phyloP scores from a whole-genome alignment of 2,329 filamentous ascomycete species.

The Septoria petroselini region DNA sequence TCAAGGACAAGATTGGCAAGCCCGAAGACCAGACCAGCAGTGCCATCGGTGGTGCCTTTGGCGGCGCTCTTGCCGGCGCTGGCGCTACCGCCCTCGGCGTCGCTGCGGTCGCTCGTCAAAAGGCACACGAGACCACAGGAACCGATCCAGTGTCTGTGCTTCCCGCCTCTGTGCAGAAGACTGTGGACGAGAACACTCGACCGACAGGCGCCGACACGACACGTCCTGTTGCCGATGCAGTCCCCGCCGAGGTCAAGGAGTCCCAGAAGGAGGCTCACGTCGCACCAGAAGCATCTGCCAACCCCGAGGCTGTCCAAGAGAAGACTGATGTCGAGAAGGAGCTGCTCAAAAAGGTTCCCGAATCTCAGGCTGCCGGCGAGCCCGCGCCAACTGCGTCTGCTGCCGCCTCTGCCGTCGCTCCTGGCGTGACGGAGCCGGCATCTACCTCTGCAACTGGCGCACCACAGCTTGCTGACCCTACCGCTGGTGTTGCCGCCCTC shows the following conservation, averaged over 20 bases:
- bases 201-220: slow-evolving; percentile 11
- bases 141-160: slow-evolving; percentile 50
- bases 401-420: slow-evolving; percentile 38
- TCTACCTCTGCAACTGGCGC: slow-evolving; percentile 27
- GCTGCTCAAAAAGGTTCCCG: slow-evolving; percentile 60
- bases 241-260: slow-evolving; percentile 32
- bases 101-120: slow-evolving; percentile 42
- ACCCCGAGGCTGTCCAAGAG: slow-evolving; percentile 65
- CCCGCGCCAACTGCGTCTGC: slow-evolving; percentile 44
- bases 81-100: slow-evolving; percentile 42
- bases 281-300: slow-evolving; percentile 68
- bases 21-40: slow-evolving; percentile 39
- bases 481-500: slow-evolving; percentile 27
- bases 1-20: slow-evolving; percentile 59
- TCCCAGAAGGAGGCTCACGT: slow-evolving; percentile 38
- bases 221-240: slow-evolving; percentile 19
- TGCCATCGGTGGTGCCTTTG: slow-evolving; percentile 41
- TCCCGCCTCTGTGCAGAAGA: slow-evolving; percentile 45
- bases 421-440: slow-evolving; percentile 27
- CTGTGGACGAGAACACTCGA: slow-evolving; percentile 38
- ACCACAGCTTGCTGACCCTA: slow-evolving; percentile 33
- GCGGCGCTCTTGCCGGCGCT: slow-evolving; percentile 38
- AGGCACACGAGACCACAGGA: slow-evolving; percentile 41
- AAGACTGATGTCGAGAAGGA: slow-evolving; percentile 74
- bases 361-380: slow-evolving; percentile 43